Conservation (phyloP, 345 rosid genomes). For the Noccaea caerulescens region DNA sequence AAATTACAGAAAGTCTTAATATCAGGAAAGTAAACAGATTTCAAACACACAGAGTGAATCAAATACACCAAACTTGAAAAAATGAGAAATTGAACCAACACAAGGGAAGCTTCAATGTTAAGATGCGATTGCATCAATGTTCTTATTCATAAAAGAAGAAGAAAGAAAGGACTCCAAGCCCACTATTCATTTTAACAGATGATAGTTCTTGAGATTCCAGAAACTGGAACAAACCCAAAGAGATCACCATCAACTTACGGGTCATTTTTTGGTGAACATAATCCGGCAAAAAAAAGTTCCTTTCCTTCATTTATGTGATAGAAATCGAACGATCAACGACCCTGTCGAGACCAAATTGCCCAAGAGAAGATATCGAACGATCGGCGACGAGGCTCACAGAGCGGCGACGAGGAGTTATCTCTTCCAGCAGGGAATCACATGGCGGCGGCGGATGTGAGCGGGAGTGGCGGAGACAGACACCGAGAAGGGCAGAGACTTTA, state of each 20-base stretch:
- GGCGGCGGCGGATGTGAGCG: not conserved
- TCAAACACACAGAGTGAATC: slow-evolving; percentile 23
- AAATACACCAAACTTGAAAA: not conserved
- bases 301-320: slow-evolving; percentile 38
- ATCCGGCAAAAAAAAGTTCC: slow-evolving; percentile 41
- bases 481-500: slow-evolving; percentile 29
- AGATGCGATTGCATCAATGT: slow-evolving; percentile 32
- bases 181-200: slow-evolving; percentile 10
- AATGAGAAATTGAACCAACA: slow-evolving; percentile 2
- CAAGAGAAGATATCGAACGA: slow-evolving; percentile 8
- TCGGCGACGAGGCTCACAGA: slow-evolving; percentile 12
- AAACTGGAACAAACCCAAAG: slow-evolving; percentile 37
- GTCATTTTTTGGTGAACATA: slow-evolving; percentile 46
- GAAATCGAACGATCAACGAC: not conserved
- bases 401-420: slow-evolving; percentile 27
- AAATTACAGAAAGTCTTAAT: slow-evolving; percentile 21
- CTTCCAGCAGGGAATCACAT: slow-evolving; percentile 25
- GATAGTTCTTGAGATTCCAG: slow-evolving; percentile 3
- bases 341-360: slow-evolving; percentile 13
- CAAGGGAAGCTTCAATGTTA: slow-evolving; percentile 7
- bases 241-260: slow-evolving; percentile 35
- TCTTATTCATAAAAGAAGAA: slow-evolving; percentile 27
- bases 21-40: not conserved
- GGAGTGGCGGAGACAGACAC: not conserved
- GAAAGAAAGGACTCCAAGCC: slow-evolving; percentile 14